A percentile compares a stretch with the other conserved stretches of the same genome.
These are phyloP conservation scores for Leersia perrieri DNA, from an alignment of 176 grass and related monocot genomes.

Conservation along the genomic window DNA sequence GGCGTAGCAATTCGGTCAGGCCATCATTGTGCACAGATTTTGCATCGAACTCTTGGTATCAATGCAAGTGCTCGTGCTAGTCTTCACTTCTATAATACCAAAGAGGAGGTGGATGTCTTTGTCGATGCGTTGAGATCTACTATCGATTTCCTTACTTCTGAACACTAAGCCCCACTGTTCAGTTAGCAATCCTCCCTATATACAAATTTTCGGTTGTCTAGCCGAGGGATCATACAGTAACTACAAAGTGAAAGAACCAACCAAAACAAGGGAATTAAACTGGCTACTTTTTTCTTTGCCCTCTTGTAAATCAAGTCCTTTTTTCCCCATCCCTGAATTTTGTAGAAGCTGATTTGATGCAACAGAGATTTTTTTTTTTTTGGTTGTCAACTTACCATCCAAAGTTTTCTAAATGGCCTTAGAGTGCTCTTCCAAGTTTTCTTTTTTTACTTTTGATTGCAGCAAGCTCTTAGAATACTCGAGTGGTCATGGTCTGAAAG, in stretches of 20 bases:
- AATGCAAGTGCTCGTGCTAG: conserved; percentile 83
- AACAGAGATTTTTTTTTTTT: neutral
- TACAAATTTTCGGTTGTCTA: neutral
- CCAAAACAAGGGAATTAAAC: neutral
- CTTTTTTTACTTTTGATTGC: neutral
- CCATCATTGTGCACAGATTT: conserved; percentile 89
- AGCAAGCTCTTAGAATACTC: neutral
- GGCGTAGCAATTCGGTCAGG: conserved; percentile 82
- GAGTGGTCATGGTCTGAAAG: neutral
- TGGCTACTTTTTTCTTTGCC: neutral
- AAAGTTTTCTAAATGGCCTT: no score
- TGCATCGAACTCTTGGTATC: conserved; percentile 68
- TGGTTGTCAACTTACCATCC: no score
- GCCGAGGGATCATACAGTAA: neutral
- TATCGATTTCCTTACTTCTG: conserved; percentile 64
- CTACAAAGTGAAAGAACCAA: neutral
- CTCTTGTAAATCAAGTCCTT: neutral
- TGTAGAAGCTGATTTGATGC: neutral
- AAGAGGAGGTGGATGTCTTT: conserved; percentile 81
- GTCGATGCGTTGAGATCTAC: conserved; percentile 60
- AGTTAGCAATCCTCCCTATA: neutral
- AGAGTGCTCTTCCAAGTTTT: no score
- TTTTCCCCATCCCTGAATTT: neutral
- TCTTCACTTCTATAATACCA: conserved; percentile 93
- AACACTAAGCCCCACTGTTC: conserved; percentile 20